These are phyloP conservation scores for Tricholoma hemisulphureum DNA, from an alignment of 768 basidiomycete species.

Conservation along the genomic window DNA sequence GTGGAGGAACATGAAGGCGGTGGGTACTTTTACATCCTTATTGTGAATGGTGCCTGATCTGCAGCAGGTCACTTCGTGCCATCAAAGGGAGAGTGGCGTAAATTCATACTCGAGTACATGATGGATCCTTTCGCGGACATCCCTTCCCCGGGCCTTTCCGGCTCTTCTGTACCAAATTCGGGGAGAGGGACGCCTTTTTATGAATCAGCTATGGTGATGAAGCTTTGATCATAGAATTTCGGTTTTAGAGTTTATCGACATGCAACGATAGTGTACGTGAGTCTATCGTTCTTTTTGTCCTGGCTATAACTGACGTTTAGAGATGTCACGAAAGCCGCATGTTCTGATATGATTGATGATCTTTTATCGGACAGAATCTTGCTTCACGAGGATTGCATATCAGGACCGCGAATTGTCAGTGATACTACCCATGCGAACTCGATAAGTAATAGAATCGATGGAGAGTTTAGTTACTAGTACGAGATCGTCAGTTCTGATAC, in stretches of 20 bases:
- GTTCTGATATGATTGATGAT: neutral
- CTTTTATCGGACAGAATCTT: neutral
- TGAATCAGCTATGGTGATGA: slow-evolving; percentile 24
- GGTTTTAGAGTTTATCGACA: no score
- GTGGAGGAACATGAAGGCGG: slow-evolving; percentile 82
- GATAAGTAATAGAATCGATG: no score
- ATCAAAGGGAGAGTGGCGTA: slow-evolving; percentile 71
- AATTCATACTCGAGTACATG: slow-evolving; percentile 70
- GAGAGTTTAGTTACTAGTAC: no score
- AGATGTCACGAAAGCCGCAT: neutral
- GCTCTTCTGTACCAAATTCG: slow-evolving; percentile 38
- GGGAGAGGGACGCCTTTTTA: slow-evolving; percentile 47
- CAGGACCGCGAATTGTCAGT: no score
- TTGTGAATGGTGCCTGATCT: neutral
- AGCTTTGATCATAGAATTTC: slow-evolving; percentile 19
- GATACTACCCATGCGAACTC: no score
- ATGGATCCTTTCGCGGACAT: slow-evolving; percentile 46
- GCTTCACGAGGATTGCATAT: neutral
- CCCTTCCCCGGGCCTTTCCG: slow-evolving; percentile 41
- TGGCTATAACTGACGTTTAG: neutral
- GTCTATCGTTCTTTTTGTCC: neutral
- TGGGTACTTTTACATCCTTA: slow-evolving; percentile 32
- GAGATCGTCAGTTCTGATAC: no score
- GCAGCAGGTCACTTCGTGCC: slow-evolving; percentile 78
- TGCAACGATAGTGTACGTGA: neutral